Conservation (phyloP, 106 monocot genomes). For the Acanthochlamys bracteata region DNA sequence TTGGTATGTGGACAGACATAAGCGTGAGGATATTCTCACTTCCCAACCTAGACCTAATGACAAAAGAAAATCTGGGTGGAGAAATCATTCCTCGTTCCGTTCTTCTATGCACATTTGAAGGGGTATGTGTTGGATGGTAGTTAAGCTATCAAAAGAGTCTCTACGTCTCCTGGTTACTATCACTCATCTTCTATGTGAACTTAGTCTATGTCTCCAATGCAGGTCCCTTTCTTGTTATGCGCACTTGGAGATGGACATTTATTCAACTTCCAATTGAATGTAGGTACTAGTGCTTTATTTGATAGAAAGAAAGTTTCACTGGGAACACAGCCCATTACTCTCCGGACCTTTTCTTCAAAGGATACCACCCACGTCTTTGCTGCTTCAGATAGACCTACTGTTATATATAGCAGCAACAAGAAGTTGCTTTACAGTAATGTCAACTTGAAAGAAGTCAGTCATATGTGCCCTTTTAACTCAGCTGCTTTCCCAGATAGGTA, state of each 20-base stretch:
- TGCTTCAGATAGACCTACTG: constrained; percentile 96
- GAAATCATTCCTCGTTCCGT: constrained; percentile 97
- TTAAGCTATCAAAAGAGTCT: background rate
- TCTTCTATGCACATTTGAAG: constrained; percentile 85
- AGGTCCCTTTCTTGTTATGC: constrained; percentile 90
- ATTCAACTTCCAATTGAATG: constrained; percentile 75
- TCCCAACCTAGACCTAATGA: constrained; percentile 60
- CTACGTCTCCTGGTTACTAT: background rate
- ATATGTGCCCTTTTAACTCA: constrained; percentile 98
- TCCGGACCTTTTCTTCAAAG: constrained; percentile 90
- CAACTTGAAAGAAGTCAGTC: constrained; percentile 95
- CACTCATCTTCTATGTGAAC: background rate
- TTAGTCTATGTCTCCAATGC: background rate
- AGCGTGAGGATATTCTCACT: constrained; percentile 89
- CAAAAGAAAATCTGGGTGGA: constrained; percentile 81
- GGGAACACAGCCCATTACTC: constrained; percentile 95
- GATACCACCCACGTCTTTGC: constrained; percentile 90
- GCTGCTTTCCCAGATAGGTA: constrained; percentile 99
- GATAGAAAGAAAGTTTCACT: constrained; percentile 95
- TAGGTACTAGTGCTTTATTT: constrained; percentile 47
- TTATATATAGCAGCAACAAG: constrained; percentile 98
- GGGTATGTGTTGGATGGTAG: constrained; percentile 32
- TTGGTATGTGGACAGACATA: constrained; percentile 99
- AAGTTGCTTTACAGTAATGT: constrained; percentile 99
- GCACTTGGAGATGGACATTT: constrained; percentile 97